Conservation (phyloP, 768 basidiomycete species). For the Mycena vulgaris region DNA sequence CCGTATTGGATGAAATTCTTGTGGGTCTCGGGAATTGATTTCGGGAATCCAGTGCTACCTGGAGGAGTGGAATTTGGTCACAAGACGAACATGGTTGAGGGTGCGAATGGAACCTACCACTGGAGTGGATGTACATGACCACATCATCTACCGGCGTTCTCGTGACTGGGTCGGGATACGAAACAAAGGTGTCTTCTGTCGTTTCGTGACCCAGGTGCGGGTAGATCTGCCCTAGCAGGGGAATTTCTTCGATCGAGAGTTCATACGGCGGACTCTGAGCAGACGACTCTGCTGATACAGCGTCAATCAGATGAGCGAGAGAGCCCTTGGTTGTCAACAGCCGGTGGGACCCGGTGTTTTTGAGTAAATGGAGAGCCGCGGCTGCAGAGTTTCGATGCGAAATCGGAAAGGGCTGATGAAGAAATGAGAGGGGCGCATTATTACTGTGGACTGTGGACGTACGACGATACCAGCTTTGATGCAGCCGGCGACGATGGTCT, state of each 20-base stretch:
- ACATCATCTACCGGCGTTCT: constrained; percentile 42
- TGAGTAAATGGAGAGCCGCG: constrained; percentile 56
- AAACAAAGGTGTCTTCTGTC: constrained; percentile 45
- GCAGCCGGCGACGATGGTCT: too few species aligned
- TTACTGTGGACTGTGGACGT: constrained; percentile 10
- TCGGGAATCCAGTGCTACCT: constrained; percentile 37
- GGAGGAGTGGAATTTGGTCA: not conserved
- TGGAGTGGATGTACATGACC: constrained; percentile 58
- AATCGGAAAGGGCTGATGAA: constrained; percentile 56
- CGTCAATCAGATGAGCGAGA: not conserved
- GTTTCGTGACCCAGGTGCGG: constrained; percentile 59
- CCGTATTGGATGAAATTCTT: constrained; percentile 11
- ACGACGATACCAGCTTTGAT: constrained; percentile 55
- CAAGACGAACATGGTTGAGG: not conserved
- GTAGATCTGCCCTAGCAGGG: constrained; percentile 52
- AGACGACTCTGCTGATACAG: not conserved
- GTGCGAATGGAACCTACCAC: constrained; percentile 13
- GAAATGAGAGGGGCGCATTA: not conserved
- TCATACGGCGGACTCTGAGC: constrained; percentile 17
- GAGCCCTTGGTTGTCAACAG: constrained; percentile 23
- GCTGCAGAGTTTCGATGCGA: too few species aligned
- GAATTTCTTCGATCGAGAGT: constrained; percentile 52
- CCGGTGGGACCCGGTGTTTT: constrained; percentile 43
- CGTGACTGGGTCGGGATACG: constrained; percentile 42
- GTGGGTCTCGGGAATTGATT: constrained; percentile 29